A percentile compares a stretch with the other conserved stretches of the same genome.
These are phyloP conservation scores for Colletotrichum brevisporum DNA, from an alignment of 2,329 filamentous ascomycete species.

Conservation along the genomic window DNA sequence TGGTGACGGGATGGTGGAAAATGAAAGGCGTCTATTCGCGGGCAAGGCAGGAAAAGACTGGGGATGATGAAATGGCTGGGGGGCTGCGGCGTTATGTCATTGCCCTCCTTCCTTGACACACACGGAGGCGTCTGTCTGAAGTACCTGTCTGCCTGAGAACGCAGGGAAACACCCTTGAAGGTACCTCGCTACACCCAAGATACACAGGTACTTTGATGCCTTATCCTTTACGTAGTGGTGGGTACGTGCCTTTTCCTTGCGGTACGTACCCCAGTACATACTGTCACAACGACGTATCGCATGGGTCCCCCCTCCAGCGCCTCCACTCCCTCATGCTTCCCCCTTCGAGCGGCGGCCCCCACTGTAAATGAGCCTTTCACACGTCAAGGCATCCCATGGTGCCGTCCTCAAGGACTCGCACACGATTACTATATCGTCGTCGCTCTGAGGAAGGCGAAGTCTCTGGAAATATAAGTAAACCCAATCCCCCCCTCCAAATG, in stretches of 20 bases:
- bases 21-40: conserved; percentile 24
- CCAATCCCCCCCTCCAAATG: neutral
- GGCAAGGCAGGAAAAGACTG: conserved; percentile 21
- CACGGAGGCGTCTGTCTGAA: conserved; percentile 3
- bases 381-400: conserved; percentile 38
- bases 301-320: conserved; percentile 29
- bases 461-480: conserved; percentile 31
- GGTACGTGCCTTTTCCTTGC: neutral
- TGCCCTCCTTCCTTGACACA: conserved; percentile 30
- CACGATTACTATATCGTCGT: conserved; percentile 37
- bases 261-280: conserved; percentile 20
- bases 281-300: conserved; percentile 27
- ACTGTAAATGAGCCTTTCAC: conserved; percentile 39
- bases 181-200: no score
- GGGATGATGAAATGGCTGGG: conserved; percentile 39
- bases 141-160: neutral
- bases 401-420: conserved; percentile 20
- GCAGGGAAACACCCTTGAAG: neutral
- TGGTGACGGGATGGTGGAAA: conserved; percentile 30
- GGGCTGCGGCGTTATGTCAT: conserved; percentile 39
- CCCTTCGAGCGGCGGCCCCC: conserved; percentile 31
- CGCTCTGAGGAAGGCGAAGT: conserved; percentile 33
- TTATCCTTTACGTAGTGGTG: no score
- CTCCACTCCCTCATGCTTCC: conserved; percentile 37
- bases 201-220: no score